A percentile compares a stretch with the other conserved stretches of the same genome.
Conservation (phyloP, 441 rosid species). For the Melastoma candidum region DNA sequence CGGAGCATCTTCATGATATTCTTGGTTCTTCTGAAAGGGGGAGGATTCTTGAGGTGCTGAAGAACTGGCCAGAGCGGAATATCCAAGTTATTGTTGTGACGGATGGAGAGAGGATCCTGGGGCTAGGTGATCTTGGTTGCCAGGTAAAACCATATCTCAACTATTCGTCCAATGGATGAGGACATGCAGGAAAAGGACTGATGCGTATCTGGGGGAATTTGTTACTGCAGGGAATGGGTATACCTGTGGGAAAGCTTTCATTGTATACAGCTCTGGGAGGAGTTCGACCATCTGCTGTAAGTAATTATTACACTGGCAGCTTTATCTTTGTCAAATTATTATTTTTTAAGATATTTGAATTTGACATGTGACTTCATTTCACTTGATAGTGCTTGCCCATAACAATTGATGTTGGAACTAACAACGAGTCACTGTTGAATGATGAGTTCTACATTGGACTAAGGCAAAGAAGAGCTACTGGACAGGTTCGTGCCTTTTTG, state of each 20-base stretch:
- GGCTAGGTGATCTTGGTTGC: constrained; percentile 20
- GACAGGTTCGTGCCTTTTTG: constrained; percentile 11
- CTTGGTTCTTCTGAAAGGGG: constrained; percentile 10
- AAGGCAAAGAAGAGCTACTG: constrained; percentile 19
- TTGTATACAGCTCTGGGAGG: constrained; percentile 21
- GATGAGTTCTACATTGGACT: constrained; percentile 19
- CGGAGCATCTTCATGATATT: neutral
- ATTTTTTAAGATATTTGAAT: too few species aligned
- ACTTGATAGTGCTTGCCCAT: constrained; percentile 15
- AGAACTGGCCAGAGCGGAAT: constrained; percentile 18
- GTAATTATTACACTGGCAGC: neutral
- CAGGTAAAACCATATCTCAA: constrained; percentile 7
- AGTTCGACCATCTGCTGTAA: constrained; percentile 17
- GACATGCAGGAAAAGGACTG: too few species aligned
- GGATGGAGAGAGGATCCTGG: constrained; percentile 18
- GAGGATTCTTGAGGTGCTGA: constrained; percentile 18
- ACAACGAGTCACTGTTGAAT: constrained; percentile 15
- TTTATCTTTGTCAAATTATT: too few species aligned
- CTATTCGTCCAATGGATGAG: too few species aligned
- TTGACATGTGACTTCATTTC: neutral
- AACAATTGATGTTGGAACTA: constrained; percentile 19
- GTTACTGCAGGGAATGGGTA: constrained; percentile 15
- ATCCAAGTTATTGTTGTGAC: constrained; percentile 20
- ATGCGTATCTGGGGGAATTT: too few species aligned
- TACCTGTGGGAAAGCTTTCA: constrained; percentile 20